Conservation (phyloP, 2,329 filamentous ascomycete species). For the Magnaporthiopsis poae region DNA sequence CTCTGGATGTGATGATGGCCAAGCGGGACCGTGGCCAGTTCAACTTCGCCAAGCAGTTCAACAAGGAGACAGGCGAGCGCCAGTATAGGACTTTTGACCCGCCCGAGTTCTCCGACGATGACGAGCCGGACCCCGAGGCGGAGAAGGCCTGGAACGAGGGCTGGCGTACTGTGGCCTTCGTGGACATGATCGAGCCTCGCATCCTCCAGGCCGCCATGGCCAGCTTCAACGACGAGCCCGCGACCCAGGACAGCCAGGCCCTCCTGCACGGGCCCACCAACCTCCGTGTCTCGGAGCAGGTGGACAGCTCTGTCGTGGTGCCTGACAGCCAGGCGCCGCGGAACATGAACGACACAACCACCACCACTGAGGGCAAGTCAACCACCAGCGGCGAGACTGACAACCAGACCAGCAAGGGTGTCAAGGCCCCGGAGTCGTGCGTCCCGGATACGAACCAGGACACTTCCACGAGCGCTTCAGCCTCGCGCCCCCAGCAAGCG, state of each 20-base stretch:
- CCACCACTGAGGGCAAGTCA: slow-evolving; percentile 9
- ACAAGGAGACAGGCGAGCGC: slow-evolving; percentile 59
- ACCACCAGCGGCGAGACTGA: slow-evolving; percentile 2
- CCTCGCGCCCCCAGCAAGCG: not conserved
- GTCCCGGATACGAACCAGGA: not conserved
- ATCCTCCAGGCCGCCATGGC: slow-evolving; percentile 40
- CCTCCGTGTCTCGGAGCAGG: slow-evolving; percentile 7
- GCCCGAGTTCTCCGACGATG: slow-evolving; percentile 49
- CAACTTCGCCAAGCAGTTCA: slow-evolving; percentile 47
- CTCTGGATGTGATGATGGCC: slow-evolving; percentile 56
- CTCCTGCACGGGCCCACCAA: not conserved
- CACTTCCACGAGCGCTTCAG: not conserved
- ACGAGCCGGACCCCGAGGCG: slow-evolving; percentile 37
- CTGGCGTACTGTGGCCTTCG: slow-evolving; percentile 47
- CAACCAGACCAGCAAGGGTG: not conserved
- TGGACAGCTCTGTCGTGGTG: slow-evolving; percentile 10
- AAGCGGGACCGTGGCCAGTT: slow-evolving; percentile 53
- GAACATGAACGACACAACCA: not conserved
- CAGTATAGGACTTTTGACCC: slow-evolving; percentile 72
- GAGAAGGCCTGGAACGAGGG: slow-evolving; percentile 54
- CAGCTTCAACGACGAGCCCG: not conserved
- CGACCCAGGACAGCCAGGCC: slow-evolving; percentile 7
- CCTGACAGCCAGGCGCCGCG: slow-evolving; percentile 24
- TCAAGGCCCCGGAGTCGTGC: not conserved
- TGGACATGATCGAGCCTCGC: slow-evolving; percentile 58